Evolutionary conservation across 805 yeast genomes (phyloP).

Genomic region (Saturnispora diversa): DNA sequence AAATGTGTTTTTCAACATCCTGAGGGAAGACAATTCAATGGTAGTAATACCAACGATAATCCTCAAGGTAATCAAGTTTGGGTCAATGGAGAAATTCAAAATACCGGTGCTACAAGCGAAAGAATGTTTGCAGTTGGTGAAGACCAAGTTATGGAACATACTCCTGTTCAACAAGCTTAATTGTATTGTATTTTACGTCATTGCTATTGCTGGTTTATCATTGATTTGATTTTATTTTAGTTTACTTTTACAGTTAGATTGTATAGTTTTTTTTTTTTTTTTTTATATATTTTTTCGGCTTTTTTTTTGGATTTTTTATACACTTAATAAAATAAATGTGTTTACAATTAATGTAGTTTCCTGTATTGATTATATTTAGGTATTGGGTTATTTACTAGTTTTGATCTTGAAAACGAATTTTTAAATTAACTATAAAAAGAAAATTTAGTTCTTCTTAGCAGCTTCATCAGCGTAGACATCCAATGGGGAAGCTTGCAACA

Average conservation of each 20-base stretch:
- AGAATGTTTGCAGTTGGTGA: conserved; percentile 75
- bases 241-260: conserved; percentile 6
- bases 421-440: neutral
- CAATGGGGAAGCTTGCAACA: conserved; percentile 85
- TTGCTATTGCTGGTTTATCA: too few species aligned
- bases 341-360: neutral
- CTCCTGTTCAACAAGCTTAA: conserved; percentile 39
- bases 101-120: conserved; percentile 38
- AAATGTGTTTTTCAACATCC: conserved; percentile 76
- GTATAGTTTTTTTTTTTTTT: conserved; percentile 9
- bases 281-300: conserved; percentile 5
- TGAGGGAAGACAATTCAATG: conserved; percentile 48
- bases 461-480: conserved; percentile 89
- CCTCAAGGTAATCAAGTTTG: conserved; percentile 30
- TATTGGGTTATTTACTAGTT: too few species aligned
- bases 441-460: conserved; percentile 60
- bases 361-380: too few species aligned
- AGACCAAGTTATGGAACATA: conserved; percentile 62
- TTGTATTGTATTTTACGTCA: too few species aligned
- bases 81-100: conserved; percentile 21
- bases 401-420: too few species aligned
- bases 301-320: conserved; percentile 3
- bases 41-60: conserved; percentile 2
- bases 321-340: neutral
- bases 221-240: conserved; percentile 3